Conservation (phyloP, 1,284 basidiomycete genomes). For the Irpex rosettiformis region DNA sequence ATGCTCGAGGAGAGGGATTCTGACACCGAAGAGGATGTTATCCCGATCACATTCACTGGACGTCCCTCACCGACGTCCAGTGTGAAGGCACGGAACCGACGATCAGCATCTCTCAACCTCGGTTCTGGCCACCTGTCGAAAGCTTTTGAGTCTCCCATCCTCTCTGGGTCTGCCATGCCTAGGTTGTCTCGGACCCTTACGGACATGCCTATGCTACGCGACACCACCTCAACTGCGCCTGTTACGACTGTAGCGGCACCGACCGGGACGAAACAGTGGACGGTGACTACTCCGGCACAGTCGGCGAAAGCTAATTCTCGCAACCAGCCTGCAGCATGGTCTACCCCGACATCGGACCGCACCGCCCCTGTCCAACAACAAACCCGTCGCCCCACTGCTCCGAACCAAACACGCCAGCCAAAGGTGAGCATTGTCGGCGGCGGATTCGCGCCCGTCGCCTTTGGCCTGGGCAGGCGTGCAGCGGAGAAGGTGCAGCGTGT, state of each 20-base stretch:
- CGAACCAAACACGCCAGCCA: conserved; percentile 47
- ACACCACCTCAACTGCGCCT: conserved; percentile 8
- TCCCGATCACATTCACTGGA: conserved; percentile 5
- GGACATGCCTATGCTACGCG: conserved; percentile 11
- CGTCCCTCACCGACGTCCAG: conserved; percentile 28
- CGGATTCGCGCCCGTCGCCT: conserved; percentile 64
- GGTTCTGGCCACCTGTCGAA: conserved; percentile 23
- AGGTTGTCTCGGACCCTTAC: conserved; percentile 12
- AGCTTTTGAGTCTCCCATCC: not conserved
- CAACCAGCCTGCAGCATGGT: conserved; percentile 49
- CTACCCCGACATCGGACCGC: conserved; percentile 25
- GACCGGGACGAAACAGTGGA: conserved; percentile 38
- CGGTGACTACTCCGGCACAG: conserved; percentile 30
- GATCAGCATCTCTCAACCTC: conserved; percentile 61
- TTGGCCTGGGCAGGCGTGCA: conserved; percentile 53
- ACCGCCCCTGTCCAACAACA: not conserved
- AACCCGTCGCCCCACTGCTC: conserved; percentile 19
- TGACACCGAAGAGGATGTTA: conserved; percentile 13
- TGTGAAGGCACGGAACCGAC: conserved; percentile 44
- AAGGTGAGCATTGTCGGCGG: conserved; percentile 63
- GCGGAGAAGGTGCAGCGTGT: conserved; percentile 71
- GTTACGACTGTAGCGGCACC: conserved; percentile 37
- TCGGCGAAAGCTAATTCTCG: conserved; percentile 42
- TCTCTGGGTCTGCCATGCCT: not conserved
- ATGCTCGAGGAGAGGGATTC: conserved; percentile 33